Base-by-base conservation (phyloP, 2,329 filamentous ascomycete species). In the Magnaporthiopsis poae region DNA sequence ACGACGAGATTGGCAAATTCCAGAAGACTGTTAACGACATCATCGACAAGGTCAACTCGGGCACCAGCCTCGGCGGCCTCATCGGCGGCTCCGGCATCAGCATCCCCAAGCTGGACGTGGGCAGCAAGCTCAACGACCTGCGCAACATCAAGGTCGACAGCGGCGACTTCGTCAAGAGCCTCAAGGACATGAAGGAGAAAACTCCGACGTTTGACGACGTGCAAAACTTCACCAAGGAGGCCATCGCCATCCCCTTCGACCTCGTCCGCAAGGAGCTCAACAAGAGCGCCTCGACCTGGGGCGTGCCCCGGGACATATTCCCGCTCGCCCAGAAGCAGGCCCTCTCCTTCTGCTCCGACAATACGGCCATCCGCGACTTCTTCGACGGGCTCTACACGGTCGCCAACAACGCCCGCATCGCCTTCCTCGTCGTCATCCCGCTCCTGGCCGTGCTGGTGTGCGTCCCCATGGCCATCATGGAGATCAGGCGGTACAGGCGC, bases 331-430 rank as follows among this genome's bases (percentile, higher is more conserved):
- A 88, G 71, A 96, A 96, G 79, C 84, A 96, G 76, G 80, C 87
- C 56, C 81, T 99, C 65, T 88, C 84, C 0, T 98, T 99, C 79
- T 99, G 95, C 80, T 91, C 91, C 60, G 87, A 92, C 74, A 92
- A 95, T 77, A 84, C 91, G 70, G 87, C 85, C 39, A 90, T 99
- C 76, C 87, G 88, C 73, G 82, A 88, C 69, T 98, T 98, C 80
- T 99, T 99, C 76, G 80, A 88, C 67, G 82, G 82, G 15, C 81
- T 98, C 1, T 86, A 86, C 64, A 78, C 85, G 33, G 81, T 92
- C 61, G 85, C 89, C n/a, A 78, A 82, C 66, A 83, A 84, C 27
- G 90, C 90, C 62, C 87, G 87, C 73, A 90, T 88, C 68, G 85
- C 89, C 63, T 92, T 96, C 74, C 84, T 96, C 65, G 87, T 84